Conservation (phyloP, 2,329 filamentous ascomycete species). For the Aspergillus glaucus region DNA sequence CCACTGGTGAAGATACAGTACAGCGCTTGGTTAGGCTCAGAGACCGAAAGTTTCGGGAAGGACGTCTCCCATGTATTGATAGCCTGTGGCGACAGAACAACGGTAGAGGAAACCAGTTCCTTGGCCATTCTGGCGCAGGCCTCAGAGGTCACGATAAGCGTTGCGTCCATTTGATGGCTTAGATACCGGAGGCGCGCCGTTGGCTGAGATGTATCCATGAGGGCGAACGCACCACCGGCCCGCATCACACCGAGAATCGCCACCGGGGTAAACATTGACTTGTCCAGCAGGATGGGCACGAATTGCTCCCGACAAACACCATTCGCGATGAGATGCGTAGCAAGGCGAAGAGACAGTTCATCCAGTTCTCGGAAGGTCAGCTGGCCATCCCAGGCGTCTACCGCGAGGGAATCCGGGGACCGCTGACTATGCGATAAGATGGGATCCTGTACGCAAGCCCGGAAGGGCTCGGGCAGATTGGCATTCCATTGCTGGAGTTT, state of each 20-base stretch:
- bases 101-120: background rate
- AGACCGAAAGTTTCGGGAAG: background rate
- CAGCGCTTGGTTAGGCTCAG: background rate
- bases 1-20: slow-evolving; percentile 4
- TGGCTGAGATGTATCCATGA: slow-evolving; percentile 4
- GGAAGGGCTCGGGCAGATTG: slow-evolving; percentile 1
- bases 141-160: slow-evolving; percentile 1
- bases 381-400: slow-evolving; percentile 20
- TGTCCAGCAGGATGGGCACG: background rate
- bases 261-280: slow-evolving; percentile 3
- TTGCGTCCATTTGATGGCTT: slow-evolving; percentile 1
- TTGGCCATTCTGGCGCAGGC: background rate
- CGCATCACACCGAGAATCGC: slow-evolving; percentile 6
- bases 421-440: background rate
- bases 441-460: slow-evolving; percentile 5
- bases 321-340: background rate
- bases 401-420: slow-evolving; percentile 7
- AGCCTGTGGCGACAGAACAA: slow-evolving; percentile 28
- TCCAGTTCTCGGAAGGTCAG: slow-evolving; percentile 19
- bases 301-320: background rate
- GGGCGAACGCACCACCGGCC: slow-evolving; percentile 7
- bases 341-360: slow-evolving; percentile 15
- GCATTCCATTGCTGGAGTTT: slow-evolving; percentile 12
- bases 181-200: slow-evolving; percentile 1
- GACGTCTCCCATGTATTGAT: slow-evolving; percentile 19